Base-by-base conservation (phyloP, 1,284 basidiomycete species). In the Fomitiporia mediterranea region DNA sequence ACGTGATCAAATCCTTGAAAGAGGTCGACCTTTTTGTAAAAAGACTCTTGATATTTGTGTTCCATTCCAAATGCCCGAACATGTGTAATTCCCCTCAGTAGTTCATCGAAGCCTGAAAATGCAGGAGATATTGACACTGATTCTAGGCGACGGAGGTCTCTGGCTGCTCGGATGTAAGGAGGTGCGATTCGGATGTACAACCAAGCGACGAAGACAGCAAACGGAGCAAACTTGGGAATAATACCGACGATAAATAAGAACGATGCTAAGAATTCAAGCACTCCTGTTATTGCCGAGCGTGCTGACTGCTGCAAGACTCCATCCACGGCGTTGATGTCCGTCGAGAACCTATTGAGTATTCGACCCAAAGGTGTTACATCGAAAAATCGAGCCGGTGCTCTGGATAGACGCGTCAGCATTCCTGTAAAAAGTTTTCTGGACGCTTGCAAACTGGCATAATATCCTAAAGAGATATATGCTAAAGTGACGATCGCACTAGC, bases 61-160 rank as follows among this genome's bases (percentile, higher is more conserved):
- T 93, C 91, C 75, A 88, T 89, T 2, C 83, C 86, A 68, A 91
- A 94, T 0, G 90, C 91, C 25, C 91, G 81, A 19, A 94, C 83
- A 62, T 90, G 84, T 28, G 84, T 73, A 38, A 92, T 79, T 3
- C 91, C 91, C 38, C 78, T 79, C 37, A 94, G 74, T 11, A 92
- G 73, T 66, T 94, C 91, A 59, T 87, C 85, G 65, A 89, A 91
- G 0, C 87, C 87, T 15, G 85, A 79, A 65, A 87, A 86, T 0
- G 84, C 79, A 1, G 85, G 84, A 1, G 84, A 87, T 11, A 86
- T 70, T 13, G 82, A 82, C 28, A 83, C 73, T 2, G 81, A 82
- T 66, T 92, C 89, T 23, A 91, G 70, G 39, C 89, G 73, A 53
- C 89, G 76, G 23, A 91, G 73, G 65, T 89, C 87, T 60, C 89